Evolutionary conservation across 176 grass and related monocot species (phyloP).

Genomic region (Avena eriantha): DNA sequence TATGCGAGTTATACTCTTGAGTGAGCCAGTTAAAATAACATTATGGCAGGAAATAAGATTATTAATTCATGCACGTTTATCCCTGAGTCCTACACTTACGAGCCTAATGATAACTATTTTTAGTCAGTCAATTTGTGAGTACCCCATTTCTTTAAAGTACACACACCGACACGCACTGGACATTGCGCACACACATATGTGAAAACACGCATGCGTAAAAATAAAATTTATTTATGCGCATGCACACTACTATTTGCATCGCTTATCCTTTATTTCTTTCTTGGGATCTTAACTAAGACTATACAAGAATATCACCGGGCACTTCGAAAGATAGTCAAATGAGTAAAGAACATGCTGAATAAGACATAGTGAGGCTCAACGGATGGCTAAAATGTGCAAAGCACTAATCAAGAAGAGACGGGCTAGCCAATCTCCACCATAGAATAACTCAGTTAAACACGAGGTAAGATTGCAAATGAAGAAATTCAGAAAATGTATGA

Average conservation of each 20-base stretch:
- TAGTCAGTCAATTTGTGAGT: constrained; percentile 25
- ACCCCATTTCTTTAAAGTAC: not conserved
- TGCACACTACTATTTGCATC: constrained; percentile 1
- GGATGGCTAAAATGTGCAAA: not conserved
- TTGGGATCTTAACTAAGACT: constrained; percentile 27
- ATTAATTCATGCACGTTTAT: not conserved
- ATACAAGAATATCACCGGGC: not conserved
- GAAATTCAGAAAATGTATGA: not conserved
- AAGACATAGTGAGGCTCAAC: not conserved
- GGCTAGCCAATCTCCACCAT: not conserved
- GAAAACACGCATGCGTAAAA: not conserved
- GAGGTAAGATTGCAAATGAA: constrained; percentile 6
- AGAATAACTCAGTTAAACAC: not conserved
- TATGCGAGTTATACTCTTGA: not conserved
- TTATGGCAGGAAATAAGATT: not conserved
- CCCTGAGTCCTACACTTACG: not conserved
- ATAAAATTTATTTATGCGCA: not conserved
- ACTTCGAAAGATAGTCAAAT: constrained; percentile 17
- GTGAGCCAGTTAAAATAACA: not conserved
- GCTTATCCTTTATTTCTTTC: constrained; percentile 26
- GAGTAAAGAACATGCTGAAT: not conserved
- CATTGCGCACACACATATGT: not conserved
- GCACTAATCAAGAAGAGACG: constrained; percentile 26
- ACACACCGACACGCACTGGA: not conserved
- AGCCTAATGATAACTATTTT: constrained; percentile 8